Conservation (phyloP, 352 stramenopile genomes). For the Phytophthora pinifolia region DNA sequence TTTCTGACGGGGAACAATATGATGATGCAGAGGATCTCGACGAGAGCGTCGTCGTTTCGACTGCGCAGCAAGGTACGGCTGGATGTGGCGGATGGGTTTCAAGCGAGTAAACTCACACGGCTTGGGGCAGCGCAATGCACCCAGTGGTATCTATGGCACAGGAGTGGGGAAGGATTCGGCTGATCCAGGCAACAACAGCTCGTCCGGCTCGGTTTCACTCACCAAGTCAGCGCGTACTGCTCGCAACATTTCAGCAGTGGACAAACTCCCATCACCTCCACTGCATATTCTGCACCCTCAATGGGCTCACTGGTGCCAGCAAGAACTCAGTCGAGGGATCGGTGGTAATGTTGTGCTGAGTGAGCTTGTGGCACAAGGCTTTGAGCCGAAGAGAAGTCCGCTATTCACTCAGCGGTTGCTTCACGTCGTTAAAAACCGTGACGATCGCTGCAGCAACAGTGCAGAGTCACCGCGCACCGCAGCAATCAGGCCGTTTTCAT, state of each 20-base stretch:
- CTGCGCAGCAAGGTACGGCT: conserved; percentile 45
- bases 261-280: conserved; percentile 18
- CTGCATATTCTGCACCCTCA: conserved; percentile 45
- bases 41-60: conserved; percentile 46
- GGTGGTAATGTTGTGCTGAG: conserved; percentile 54
- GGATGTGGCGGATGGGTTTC: background rate
- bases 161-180: conserved; percentile 9
- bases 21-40: conserved; percentile 70
- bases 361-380: conserved; percentile 53
- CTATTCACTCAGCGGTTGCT: conserved; percentile 55
- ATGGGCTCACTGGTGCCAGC: conserved; percentile 70
- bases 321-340: conserved; percentile 62
- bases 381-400: conserved; percentile 51
- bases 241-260: conserved; percentile 24
- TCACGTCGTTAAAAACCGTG: conserved; percentile 27
- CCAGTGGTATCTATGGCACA: conserved; percentile 44
- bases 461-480: conserved; percentile 21
- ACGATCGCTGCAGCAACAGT: conserved; percentile 34
- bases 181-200: conserved; percentile 3
- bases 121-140: conserved; percentile 35
- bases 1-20: conserved; percentile 43
- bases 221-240: conserved; percentile 27
- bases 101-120: conserved; percentile 7
- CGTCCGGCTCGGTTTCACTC: conserved; percentile 3
- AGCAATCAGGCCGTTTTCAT: conserved; percentile 39